Evolutionary conservation across 2,329 filamentous ascomycete species (phyloP).

Genomic region (Fusarium compactum): DNA sequence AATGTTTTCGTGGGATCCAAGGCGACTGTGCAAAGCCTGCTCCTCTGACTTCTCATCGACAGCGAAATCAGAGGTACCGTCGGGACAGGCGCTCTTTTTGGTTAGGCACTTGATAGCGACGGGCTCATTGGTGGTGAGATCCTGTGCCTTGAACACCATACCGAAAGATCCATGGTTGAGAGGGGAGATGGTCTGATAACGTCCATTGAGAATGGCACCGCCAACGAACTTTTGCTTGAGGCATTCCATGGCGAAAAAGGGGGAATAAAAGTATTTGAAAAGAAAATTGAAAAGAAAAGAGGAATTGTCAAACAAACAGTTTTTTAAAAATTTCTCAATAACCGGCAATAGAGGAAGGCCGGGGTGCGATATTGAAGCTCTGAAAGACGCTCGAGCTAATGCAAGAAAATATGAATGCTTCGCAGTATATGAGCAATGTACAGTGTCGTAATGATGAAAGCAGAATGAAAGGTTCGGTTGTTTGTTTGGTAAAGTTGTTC

Average conservation of each 20-base stretch:
- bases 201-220: slow-evolving; percentile 85
- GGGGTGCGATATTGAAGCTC: slow-evolving; percentile 27
- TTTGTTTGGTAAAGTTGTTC: slow-evolving; percentile 45
- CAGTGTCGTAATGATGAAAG: slow-evolving; percentile 46
- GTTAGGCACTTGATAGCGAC: slow-evolving; percentile 98
- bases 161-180: slow-evolving; percentile 99
- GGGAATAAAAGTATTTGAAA: slow-evolving; percentile 31
- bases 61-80: slow-evolving; percentile 72
- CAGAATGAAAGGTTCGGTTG: slow-evolving; percentile 44
- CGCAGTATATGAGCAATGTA: slow-evolving; percentile 50
- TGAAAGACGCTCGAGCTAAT: slow-evolving; percentile 34
- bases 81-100: slow-evolving; percentile 76
- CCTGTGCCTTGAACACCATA: slow-evolving; percentile 95
- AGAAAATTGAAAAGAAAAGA: slow-evolving; percentile 32
- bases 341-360: slow-evolving; percentile 27
- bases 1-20: slow-evolving; percentile 87
- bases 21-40: slow-evolving; percentile 80
- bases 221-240: slow-evolving; percentile 84
- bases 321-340: slow-evolving; percentile 42
- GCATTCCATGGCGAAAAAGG: slow-evolving; percentile 74
- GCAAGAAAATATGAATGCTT: slow-evolving; percentile 37
- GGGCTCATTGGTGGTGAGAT: slow-evolving; percentile 78
- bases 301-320: slow-evolving; percentile 50
- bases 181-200: slow-evolving; percentile 90
- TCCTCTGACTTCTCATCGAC: slow-evolving; percentile 88